These are phyloP conservation scores for Copromyces sp. DNA, from an alignment of 495 filamentous ascomycete genomes.

Conservation along the genomic window DNA sequence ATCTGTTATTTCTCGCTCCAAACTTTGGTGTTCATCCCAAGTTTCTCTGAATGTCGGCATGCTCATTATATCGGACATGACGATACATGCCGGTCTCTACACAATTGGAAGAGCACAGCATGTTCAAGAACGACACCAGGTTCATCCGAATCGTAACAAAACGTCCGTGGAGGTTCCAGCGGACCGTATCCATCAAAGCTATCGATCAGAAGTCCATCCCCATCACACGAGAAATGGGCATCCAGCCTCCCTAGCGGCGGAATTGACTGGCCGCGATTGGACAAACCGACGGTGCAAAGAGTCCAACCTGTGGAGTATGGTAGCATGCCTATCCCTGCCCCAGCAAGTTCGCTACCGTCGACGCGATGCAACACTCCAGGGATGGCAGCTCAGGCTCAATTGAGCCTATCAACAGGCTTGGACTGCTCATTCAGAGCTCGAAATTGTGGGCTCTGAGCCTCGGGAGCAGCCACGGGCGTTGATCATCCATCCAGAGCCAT, in stretches of 20 bases:
- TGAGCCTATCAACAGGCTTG: neutral
- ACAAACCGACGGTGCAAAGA: neutral
- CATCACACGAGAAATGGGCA: neutral
- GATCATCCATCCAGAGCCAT: neutral
- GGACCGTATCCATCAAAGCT: neutral
- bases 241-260: neutral
- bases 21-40: neutral
- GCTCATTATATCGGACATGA: neutral
- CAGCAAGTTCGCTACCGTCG: neutral
- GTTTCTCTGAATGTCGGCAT: neutral
- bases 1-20: neutral
- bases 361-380: neutral
- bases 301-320: neutral
- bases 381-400: neutral
- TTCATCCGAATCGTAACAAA: neutral
- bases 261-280: neutral
- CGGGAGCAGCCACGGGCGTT: conserved; percentile 13
- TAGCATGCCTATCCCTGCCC: neutral
- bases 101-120: neutral
- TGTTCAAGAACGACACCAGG: neutral
- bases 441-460: conserved; percentile 2
- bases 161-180: neutral
- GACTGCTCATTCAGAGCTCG: neutral
- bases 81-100: neutral
- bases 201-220: neutral